phyloP scores from a whole-genome alignment of 441 rosid genomes.

The Bocquillonia castaneifolia region DNA sequence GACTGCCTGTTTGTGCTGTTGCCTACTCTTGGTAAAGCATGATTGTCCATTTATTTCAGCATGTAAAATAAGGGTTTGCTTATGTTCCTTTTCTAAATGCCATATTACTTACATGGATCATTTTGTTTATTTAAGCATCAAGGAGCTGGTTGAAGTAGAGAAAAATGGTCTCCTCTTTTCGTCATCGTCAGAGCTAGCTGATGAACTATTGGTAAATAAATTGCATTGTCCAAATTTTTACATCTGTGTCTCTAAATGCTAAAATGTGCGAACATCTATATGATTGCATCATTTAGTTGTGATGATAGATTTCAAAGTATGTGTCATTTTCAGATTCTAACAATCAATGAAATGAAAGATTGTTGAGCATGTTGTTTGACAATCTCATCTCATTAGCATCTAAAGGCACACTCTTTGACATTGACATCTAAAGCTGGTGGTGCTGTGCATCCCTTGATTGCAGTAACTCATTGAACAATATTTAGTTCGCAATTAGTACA shows the following conservation, averaged over 20 bases:
- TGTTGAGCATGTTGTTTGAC: not conserved
- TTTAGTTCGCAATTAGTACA: not conserved
- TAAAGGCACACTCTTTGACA: not conserved
- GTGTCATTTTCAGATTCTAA: not conserved
- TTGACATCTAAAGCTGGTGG: not conserved
- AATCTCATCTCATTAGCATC: not conserved
- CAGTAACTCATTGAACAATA: not conserved
- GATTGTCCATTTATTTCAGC: slow-evolving; percentile 4
- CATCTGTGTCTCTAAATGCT: too few species aligned
- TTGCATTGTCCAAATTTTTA: not conserved
- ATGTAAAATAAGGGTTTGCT: not conserved
- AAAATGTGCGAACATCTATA: not conserved
- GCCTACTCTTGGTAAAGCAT: slow-evolving; percentile 78
- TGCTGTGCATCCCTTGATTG: too few species aligned
- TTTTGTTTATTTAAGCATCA: slow-evolving; percentile 45
- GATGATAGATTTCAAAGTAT: not conserved
- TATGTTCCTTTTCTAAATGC: slow-evolving; percentile 1
- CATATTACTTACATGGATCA: slow-evolving; percentile 12
- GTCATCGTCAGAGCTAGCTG: slow-evolving; percentile 86
- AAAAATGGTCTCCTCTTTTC: slow-evolving; percentile 91
- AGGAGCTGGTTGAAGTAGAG: slow-evolving; percentile 76
- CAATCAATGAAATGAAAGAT: not conserved
- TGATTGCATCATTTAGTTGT: not conserved
- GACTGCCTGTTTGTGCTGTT: slow-evolving; percentile 95
- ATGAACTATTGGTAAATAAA: slow-evolving; percentile 61